phyloP scores from a whole-genome alignment of 306 rosid genomes.

The Lupinus albus region DNA sequence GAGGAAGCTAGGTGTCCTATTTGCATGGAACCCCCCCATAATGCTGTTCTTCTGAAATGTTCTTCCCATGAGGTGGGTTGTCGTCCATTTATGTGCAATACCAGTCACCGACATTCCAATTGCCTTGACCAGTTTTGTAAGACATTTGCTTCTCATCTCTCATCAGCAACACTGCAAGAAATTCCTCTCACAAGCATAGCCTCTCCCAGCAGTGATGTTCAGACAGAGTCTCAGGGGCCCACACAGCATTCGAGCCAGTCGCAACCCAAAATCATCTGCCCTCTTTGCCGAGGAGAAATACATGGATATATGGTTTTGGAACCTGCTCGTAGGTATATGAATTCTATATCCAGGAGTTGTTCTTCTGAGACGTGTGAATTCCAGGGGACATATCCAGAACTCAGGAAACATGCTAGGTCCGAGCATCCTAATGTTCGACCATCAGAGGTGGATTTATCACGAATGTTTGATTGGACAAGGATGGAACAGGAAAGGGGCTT shows the following conservation, averaged over 20 bases:
- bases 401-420: conserved; percentile 81
- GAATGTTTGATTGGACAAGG: conserved; percentile 66
- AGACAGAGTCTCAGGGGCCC: conserved; percentile 39
- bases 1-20: conserved; percentile 77
- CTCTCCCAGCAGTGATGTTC: conserved; percentile 48
- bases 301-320: conserved; percentile 65
- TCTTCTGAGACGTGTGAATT: conserved; percentile 72
- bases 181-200: conserved; percentile 53
- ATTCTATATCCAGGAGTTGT: conserved; percentile 67
- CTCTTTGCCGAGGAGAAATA: conserved; percentile 82
- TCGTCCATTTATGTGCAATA: conserved; percentile 80
- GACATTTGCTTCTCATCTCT: conserved; percentile 57
- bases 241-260: conserved; percentile 42
- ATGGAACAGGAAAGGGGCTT: conserved; percentile 66
- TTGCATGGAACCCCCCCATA: conserved; percentile 86
- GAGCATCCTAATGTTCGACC: conserved; percentile 79
- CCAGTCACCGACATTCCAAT: conserved; percentile 81
- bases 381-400: conserved; percentile 68
- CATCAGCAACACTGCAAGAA: conserved; percentile 55
- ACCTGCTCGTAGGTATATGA: conserved; percentile 69
- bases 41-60: conserved; percentile 73
- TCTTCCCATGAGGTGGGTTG: conserved; percentile 76
- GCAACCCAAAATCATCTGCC: conserved; percentile 60
- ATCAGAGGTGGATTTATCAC: conserved; percentile 65
- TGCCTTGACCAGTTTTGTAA: conserved; percentile 85